Base-by-base conservation (phyloP, 768 basidiomycete species). In the Agrocybe praecox region DNA sequence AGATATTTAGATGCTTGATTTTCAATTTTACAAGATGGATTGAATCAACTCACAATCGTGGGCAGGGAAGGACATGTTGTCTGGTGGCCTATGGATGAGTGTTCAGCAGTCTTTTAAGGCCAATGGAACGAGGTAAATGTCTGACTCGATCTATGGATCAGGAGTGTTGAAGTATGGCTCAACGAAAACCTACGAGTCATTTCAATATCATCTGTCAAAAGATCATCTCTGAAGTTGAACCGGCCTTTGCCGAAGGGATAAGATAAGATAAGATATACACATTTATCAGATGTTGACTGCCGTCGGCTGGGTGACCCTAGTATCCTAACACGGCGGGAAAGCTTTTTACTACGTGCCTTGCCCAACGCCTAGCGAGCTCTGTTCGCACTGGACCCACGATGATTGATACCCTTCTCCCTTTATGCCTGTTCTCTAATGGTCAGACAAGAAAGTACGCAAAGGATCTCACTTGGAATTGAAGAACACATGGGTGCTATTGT, bases 11-110 rank as follows among this genome's bases (percentile, higher is more conserved):
- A 59, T 29, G 48, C 48, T 52, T 26, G 53, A 52, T 51, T 45
- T 24, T 42, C 1, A 22, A n/a, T 51, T n/a, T 52, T 32, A 55
- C 33, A 51, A 34, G 42, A 32, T 46, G 58, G 55, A 45, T 62
- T 48, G 51, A 21, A 22, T n/a, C 23, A 44, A 76, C 88, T 61
- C 56, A 92, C 90, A 84, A 66, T 91, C 87, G 74, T 92, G 90
- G 8, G 49, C 22, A 22, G 58, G 45, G 32, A 59, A 59, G 18
- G 53, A 22, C 58, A 59, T 59, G 43, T 46, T 55, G 23, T 44
- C 22, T 3, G 14, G 23, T n/a, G 22, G 23, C 15, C 9, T 22
- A 34, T 46, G 19, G 19, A 46, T 24, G 15, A 33, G 21, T 40
- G 8, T 46, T 49, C 26, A 49, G 43, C 42, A 42, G 36, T 23